These are phyloP conservation scores for Ambrosia trifida DNA, from an alignment of 129 eudicot species.

Conservation along the genomic window DNA sequence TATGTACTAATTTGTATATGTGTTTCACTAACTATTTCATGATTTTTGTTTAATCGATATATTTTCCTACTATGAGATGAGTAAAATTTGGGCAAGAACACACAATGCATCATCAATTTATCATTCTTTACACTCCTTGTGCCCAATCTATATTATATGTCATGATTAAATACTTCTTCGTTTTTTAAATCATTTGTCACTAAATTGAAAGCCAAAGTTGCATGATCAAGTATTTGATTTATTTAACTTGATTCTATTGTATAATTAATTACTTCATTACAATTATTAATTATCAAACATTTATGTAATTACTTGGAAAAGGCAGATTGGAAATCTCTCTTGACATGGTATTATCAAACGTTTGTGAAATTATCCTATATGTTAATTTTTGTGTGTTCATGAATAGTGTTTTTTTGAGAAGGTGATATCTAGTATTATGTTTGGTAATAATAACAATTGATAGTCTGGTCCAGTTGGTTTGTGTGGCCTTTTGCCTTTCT, in stretches of 20 bases:
- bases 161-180: not conserved
- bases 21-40: not conserved
- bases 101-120: not conserved
- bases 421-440: too few relatives aligned
- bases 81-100: conserved; percentile 4
- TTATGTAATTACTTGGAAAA: not conserved
- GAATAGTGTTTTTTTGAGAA: too few relatives aligned
- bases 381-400: too few relatives aligned
- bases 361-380: too few relatives aligned
- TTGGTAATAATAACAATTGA: too few relatives aligned
- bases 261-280: not conserved
- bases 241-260: not conserved
- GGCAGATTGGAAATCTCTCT: too few relatives aligned
- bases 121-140: not conserved
- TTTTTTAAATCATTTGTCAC: not conserved
- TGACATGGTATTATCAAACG: too few relatives aligned
- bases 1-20: not conserved
- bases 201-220: not conserved
- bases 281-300: not conserved
- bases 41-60: not conserved
- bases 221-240: not conserved
- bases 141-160: not conserved
- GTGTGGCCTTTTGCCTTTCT: too few relatives aligned
- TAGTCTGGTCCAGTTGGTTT: too few relatives aligned
- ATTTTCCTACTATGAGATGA: not conserved